Percentiles rank a stretch among this genome's conserved stretches.
These are phyloP conservation scores for Aspergillus fijiensis DNA, from an alignment of 2,329 filamentous ascomycete species.

Conservation along the genomic window DNA sequence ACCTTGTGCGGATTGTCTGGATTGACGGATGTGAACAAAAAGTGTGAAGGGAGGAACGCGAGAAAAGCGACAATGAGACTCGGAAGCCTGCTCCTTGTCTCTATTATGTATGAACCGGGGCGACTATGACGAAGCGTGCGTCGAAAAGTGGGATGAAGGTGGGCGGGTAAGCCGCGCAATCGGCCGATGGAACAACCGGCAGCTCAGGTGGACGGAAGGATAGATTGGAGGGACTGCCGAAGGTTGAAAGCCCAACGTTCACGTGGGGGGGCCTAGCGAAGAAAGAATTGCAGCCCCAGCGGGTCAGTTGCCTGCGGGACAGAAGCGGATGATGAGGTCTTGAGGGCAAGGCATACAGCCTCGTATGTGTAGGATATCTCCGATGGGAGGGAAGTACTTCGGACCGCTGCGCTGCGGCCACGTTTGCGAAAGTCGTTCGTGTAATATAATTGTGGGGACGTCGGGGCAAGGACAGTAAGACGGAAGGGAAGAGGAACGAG, in stretches of 20 bases:
- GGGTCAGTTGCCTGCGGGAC: slow-evolving; percentile 1
- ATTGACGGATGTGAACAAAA: neutral
- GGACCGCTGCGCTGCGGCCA: slow-evolving; percentile 11
- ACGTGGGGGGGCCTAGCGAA: neutral
- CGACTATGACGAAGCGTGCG: neutral
- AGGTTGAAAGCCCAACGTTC: neutral
- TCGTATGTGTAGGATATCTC: slow-evolving; percentile 1
- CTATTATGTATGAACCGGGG: neutral
- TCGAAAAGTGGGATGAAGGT: neutral
- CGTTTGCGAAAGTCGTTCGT: slow-evolving; percentile 10
- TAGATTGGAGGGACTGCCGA: neutral
- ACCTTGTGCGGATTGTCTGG: slow-evolving; percentile 24
- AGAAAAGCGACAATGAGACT: neutral
- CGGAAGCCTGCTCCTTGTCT: neutral
- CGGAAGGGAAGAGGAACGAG: neutral
- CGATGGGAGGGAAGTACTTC: neutral
- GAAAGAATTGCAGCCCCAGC: neutral
- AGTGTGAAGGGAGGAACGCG: neutral
- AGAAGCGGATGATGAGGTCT: neutral
- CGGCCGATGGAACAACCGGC: neutral
- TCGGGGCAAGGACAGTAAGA: neutral
- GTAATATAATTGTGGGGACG: neutral
- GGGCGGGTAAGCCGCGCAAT: neutral
- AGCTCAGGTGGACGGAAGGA: neutral
- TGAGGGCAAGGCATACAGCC: slow-evolving; percentile 3